Base-by-base conservation (phyloP, 257 asterid genomes). In the Gentiana straminea region DNA sequence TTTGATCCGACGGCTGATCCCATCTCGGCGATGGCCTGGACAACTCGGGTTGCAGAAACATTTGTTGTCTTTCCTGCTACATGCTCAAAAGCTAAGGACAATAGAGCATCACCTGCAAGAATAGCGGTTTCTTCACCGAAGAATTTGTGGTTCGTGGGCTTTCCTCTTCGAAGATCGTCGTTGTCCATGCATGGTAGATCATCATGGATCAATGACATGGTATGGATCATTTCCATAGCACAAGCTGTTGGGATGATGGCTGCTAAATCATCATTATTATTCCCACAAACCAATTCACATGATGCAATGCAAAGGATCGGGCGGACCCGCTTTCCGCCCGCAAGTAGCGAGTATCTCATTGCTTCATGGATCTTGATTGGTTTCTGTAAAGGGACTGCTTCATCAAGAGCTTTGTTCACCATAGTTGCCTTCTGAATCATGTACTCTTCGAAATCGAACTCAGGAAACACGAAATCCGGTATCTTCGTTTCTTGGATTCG, bases 171-270 rank as follows among this genome's bases (percentile, higher is more conserved):
- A 2, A 80, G 61, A 41, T 80, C 92, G 44, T 82, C 89, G 35
- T 80, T 51, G 61, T 80, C 95, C 89, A 82, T 82, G 67, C 95
- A 82, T 0, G 92, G 94, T 38, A 85, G 89, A 60, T 82, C 95
- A 35, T 85, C 92, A 44, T 85, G 92, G 52, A 85, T 71, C 47
- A 82, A 72, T 9, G 94, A 80, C 92, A 80, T 82, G 4, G 92
- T 85, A 48, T 85, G 92, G 57, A 85, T 78, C 89, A 85, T 85
- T 62, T 85, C 89, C 13, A 82, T 12, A 0, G 89, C 81, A 51
- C 92, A 80, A 7, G 92, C 89, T 51, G 61, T 49, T 35, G 95
- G 92, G 11, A 76, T 44, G 12, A 84, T 89, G 13, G 35, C 8
- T 0, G 71, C 58, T 41, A 77, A 80, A n/a, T 74, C 60, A 15